Evolutionary conservation across 768 basidiomycete genomes (phyloP).

Genomic region (Tulasnella sp.): DNA sequence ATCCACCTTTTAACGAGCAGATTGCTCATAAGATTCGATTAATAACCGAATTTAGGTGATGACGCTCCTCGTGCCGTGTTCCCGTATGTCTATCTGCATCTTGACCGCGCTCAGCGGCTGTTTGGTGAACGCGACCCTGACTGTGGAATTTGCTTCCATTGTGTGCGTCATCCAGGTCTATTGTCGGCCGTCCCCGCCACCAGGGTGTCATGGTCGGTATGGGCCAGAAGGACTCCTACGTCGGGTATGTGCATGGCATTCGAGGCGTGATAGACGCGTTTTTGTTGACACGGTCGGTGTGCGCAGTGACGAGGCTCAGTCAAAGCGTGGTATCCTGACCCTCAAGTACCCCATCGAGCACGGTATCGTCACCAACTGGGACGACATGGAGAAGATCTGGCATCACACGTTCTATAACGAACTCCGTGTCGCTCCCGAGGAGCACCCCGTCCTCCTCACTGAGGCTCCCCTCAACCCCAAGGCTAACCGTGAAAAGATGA

Average conservation of each 20-base stretch:
- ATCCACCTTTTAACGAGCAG: background rate
- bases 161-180: slow-evolving; percentile 47
- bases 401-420: slow-evolving; percentile 92
- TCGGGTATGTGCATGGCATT: slow-evolving; percentile 51
- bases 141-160: slow-evolving; percentile 3
- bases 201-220: slow-evolving; percentile 96
- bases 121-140: slow-evolving; percentile 17
- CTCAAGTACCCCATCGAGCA: slow-evolving; percentile 92
- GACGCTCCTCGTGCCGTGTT: slow-evolving; percentile 90
- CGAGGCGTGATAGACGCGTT: slow-evolving; percentile 5
- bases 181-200: slow-evolving; percentile 91
- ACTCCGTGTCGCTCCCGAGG: slow-evolving; percentile 68
- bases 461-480: slow-evolving; percentile 70
- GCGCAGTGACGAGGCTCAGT: slow-evolving; percentile 77
- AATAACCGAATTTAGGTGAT: slow-evolving; percentile 49
- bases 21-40: slow-evolving; percentile 22
- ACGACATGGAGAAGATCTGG: slow-evolving; percentile 87
- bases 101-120: background rate
- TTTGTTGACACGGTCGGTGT: background rate
- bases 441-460: slow-evolving; percentile 64
- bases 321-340: slow-evolving; percentile 90
- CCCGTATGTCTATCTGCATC: slow-evolving; percentile 55
- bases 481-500: slow-evolving; percentile 67
- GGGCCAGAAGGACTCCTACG: slow-evolving; percentile 94
- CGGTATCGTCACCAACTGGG: slow-evolving; percentile 97